Base-by-base conservation (phyloP, 73 alveolate genomes). In the Tetrahymena elliotti region DNA sequence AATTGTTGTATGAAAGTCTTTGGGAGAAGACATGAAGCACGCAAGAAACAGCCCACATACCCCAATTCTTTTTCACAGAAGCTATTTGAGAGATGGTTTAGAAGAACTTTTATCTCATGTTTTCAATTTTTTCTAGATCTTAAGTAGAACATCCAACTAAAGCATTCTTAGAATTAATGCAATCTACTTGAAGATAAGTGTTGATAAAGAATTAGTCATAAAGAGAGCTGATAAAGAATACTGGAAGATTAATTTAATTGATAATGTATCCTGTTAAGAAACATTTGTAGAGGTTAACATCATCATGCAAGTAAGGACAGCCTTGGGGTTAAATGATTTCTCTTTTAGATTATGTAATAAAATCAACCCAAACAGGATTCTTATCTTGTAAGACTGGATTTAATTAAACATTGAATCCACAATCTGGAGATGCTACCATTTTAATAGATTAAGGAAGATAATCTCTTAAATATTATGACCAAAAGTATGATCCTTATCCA, bases 351-450 rank as follows among this genome's bases (percentile, higher is more conserved):
- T 68, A 10, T 2, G 88, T 68, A 24, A 68, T 68, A 27, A 68
- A 68, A 31, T 68, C 88, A 18, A 68, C 88, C 88, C 88, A 68
- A 31, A 68, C 88, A 18, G 88, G 38, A 68, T n/a, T 68, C 36
- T 68, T 68, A 27, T 31, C 36, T 68, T 68, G 36, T 31, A 68
- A 68, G 20, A 10, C 88, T n/a, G 34, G 38, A n/a, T 68, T 68
- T 36, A 68, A 68, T 36, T 68, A n/a, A 35, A 94, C 39, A 94
- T 84, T 84, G 9, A 94, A 41, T 40, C 96, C 96, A 52, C 95
- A 94, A 88, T 94, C 96, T 88, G 96, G 95, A 20, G 96, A 94
- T 40, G 95, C 95, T 37, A 94, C 38, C 35, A 94, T 38, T 47
- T 47, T 68, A 33, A 88, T 94, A 13, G 39, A 37, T 4, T 27